Conservation (phyloP, 75 land plant species). For the Isoetes taiwanensis region DNA sequence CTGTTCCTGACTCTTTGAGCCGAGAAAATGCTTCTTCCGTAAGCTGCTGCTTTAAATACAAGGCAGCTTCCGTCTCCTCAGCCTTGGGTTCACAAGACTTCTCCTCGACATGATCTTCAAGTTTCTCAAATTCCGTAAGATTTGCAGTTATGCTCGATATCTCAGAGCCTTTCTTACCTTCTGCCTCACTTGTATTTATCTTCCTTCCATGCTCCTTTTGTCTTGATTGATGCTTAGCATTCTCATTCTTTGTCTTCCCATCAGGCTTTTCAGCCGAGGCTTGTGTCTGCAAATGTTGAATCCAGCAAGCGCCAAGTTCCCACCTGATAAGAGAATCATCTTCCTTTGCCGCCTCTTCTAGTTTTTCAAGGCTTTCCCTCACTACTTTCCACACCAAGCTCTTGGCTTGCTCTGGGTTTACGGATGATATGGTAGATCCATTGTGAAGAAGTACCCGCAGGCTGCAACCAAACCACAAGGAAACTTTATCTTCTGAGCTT, state of each 20-base stretch:
- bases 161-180: not conserved
- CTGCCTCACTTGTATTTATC: slow-evolving; percentile 11
- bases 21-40: slow-evolving; percentile 44
- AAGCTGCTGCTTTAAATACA: slow-evolving; percentile 31
- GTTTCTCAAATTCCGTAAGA: not conserved
- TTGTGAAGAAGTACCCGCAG: slow-evolving; percentile 58
- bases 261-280: slow-evolving; percentile 38
- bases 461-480: slow-evolving; percentile 27
- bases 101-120: slow-evolving; percentile 12
- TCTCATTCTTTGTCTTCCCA: slow-evolving; percentile 43
- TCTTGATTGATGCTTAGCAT: slow-evolving; percentile 12
- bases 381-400: slow-evolving; percentile 37
- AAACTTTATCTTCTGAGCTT: not conserved
- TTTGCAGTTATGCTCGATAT: not conserved
- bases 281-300: slow-evolving; percentile 77
- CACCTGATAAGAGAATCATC: slow-evolving; percentile 40
- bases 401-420: slow-evolving; percentile 36
- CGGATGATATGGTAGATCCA: slow-evolving; percentile 12
- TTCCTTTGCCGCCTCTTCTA: slow-evolving; percentile 35
- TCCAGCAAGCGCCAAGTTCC: slow-evolving; percentile 99
- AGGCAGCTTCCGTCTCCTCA: slow-evolving; percentile 19
- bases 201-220: slow-evolving; percentile 8
- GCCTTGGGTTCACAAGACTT: slow-evolving; percentile 13
- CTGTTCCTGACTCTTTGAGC: slow-evolving; percentile 58
- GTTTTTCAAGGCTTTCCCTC: slow-evolving; percentile 43